A percentile compares a stretch with the other conserved stretches of the same genome.
Conservation (phyloP, 257 asterid genomes). For the Paulownia fortunei region DNA sequence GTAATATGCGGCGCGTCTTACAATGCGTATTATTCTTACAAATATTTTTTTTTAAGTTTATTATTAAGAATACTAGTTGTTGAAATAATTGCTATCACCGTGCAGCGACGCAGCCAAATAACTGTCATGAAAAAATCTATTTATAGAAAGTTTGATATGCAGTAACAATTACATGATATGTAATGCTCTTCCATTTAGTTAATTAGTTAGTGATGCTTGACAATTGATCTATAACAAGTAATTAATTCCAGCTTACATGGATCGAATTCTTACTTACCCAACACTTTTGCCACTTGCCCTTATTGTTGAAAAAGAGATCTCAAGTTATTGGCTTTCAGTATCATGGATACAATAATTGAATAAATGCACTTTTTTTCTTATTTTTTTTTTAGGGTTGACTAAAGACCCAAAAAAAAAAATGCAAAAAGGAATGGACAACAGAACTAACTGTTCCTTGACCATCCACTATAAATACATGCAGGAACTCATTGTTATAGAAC, state of each 20-base stretch:
- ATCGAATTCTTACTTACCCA: background rate
- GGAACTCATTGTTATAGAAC: background rate
- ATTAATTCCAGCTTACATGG: background rate
- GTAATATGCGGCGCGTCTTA: too few species aligned
- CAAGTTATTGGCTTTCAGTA: background rate
- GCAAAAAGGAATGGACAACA: background rate
- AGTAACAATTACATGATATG: background rate
- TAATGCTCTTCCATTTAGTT: too few species aligned
- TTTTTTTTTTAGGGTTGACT: conserved; percentile 25
- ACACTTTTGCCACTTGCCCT: conserved; percentile 4
- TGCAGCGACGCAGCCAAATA: too few species aligned
- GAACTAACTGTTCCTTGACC: background rate
- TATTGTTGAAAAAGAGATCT: background rate
- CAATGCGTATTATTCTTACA: too few species aligned
- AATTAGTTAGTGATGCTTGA: conserved; percentile 3
- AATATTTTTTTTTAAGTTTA: too few species aligned
- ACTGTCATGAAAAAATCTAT: too few species aligned
- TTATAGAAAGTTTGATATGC: background rate
- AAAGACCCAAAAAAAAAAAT: background rate
- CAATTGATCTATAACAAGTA: background rate
- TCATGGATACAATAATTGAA: background rate
- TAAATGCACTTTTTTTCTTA: background rate
- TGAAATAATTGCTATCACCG: too few species aligned
- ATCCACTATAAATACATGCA: conserved; percentile 49
- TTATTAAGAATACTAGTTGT: too few species aligned